A percentile compares a stretch with the other conserved stretches of the same genome.
phyloP scores from a whole-genome alignment of 1,284 basidiomycete species.

The Leccinum insolens region DNA sequence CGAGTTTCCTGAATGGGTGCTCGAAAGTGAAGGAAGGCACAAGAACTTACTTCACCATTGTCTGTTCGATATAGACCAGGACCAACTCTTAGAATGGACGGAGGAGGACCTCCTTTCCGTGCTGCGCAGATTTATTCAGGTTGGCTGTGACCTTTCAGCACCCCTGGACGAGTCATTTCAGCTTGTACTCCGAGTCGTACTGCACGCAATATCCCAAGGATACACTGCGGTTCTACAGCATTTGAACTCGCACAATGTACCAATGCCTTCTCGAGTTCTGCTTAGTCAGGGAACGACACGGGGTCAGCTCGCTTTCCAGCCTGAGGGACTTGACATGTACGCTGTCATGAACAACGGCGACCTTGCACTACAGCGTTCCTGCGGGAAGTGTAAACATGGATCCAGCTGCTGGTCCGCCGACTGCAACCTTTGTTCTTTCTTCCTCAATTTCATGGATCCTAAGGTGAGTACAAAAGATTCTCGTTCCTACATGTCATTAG shows the following conservation, averaged over 20 bases:
- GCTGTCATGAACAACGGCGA: background rate
- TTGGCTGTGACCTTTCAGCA: background rate
- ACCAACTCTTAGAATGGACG: background rate
- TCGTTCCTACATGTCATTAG: fast-evolving
- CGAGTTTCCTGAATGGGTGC: constrained; percentile 9
- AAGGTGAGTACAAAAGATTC: background rate
- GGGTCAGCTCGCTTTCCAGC: background rate
- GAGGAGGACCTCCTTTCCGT: background rate
- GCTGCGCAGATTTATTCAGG: constrained; percentile 3
- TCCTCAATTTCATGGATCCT: background rate
- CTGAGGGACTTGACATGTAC: background rate
- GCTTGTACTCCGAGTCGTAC: background rate
- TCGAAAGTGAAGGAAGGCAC: background rate
- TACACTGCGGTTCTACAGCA: background rate
- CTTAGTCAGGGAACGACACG: background rate
- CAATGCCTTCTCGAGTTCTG: background rate
- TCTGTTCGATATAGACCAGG: background rate
- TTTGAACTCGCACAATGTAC: background rate
- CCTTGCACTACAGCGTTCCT: background rate
- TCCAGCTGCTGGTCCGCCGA: background rate
- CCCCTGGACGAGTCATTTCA: background rate
- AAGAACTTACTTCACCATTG: background rate
- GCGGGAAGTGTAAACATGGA: background rate
- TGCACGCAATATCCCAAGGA: background rate
- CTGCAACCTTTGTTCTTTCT: background rate